Evolutionary conservation across 805 yeast genomes (phyloP), one percentile per base, ranked within the genome.

Genomic region (Nakazawaea peltata): DNA sequence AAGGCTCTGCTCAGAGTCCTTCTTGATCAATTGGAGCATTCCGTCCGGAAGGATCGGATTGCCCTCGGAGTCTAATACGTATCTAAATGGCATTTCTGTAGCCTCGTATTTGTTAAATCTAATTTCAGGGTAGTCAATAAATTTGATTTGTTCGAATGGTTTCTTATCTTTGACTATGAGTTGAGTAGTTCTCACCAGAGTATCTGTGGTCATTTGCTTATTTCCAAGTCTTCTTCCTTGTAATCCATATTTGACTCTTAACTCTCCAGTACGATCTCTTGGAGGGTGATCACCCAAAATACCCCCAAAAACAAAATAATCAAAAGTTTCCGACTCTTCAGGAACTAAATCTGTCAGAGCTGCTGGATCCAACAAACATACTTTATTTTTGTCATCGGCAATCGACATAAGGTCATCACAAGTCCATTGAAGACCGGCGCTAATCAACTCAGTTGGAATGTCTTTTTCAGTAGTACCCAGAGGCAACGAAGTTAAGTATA

Each of bases 21-120:
- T 73, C 51, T 80, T 78, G 49, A 90, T 90, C 53, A 90, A 68
- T 22, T 79, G 79, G 38, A 85, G 61, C 97, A 90, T 90, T 0
- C 97, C 97, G 37, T 72, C 71, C 1, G 98, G 98, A 50, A 90
- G 65, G 9, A 92, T 82, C 1, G 98, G 97, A 41, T 72, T 69
- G 3, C 74, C 75, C 1, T 68, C 46, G 0, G 50, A 54, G 46
- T 82, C 83, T 40, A 78, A 59, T 13, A 90, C 81, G 49, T 90
- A 90, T 52, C 98, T 70, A 63, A 90, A 90, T 3, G 98, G 98
- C 98, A 90, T 90, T 53, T 90, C 97, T 0, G 96, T 87, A 3
- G 94, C 83, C 57, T 92, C 98, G 50, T 83, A 75, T 54, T 80
- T 81, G 57, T 67, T 80, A 63, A 83, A 90, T 53, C 86, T 74